phyloP scores from a whole-genome alignment of 805 yeast species.

The Saturnispora diversa region DNA sequence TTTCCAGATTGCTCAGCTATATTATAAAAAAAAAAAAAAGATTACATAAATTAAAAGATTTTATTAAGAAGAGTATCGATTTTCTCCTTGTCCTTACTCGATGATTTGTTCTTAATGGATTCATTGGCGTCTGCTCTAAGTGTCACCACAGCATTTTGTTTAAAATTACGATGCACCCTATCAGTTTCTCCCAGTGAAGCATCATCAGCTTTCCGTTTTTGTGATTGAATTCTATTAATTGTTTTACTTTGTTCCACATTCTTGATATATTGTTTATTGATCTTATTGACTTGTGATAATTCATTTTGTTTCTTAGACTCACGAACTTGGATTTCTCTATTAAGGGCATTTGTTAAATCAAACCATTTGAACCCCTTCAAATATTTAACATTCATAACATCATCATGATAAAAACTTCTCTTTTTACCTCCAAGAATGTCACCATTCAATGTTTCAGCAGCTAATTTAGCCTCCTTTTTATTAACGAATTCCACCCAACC shows the following conservation, averaged over 20 bases:
- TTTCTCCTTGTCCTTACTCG: conserved; percentile 23
- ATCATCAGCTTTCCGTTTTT: conserved; percentile 22
- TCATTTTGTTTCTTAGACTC: conserved; percentile 84
- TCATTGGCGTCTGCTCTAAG: conserved; percentile 56
- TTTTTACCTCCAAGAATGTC: conserved; percentile 89
- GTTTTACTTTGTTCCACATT: conserved; percentile 84
- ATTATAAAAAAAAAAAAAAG: no score
- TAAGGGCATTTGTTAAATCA: conserved; percentile 87
- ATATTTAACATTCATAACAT: conserved; percentile 84
- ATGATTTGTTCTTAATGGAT: conserved; percentile 31
- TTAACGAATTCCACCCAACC: conserved; percentile 93
- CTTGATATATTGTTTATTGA: conserved; percentile 74
- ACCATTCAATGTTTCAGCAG: conserved; percentile 81
- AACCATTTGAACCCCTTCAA: conserved; percentile 91
- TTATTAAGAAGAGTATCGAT: conserved; percentile 43
- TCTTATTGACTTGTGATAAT: conserved; percentile 77
- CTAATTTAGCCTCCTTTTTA: conserved; percentile 81
- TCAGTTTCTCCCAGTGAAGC: conserved; percentile 22
- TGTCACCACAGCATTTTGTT: conserved; percentile 62
- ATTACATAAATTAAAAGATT: conserved; percentile 39
- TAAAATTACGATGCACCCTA: conserved; percentile 50
- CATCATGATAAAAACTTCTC: conserved; percentile 86
- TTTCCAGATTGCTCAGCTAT: no score
- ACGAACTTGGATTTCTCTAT: conserved; percentile 80
- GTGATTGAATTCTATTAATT: conserved; percentile 56